phyloP scores from a whole-genome alignment of 805 yeast genomes.

The Cephaloascus fragrans region DNA sequence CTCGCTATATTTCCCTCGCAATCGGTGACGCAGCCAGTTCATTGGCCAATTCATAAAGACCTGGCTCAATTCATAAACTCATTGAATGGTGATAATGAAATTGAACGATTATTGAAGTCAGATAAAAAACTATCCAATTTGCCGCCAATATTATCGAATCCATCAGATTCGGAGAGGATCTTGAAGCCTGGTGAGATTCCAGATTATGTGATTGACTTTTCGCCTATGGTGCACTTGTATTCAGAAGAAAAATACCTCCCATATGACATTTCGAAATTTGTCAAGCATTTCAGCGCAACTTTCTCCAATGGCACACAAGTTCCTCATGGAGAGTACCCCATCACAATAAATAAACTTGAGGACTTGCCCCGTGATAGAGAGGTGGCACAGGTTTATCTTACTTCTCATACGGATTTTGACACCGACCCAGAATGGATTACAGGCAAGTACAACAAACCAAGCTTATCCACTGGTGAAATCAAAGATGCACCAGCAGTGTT shows the following conservation, averaged over 20 bases:
- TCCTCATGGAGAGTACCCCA: background rate
- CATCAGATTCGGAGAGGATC: too few relatives aligned
- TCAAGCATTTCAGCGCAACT: slow-evolving; percentile 52
- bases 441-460: slow-evolving; percentile 60
- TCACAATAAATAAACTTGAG: background rate
- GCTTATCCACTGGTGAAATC: slow-evolving; percentile 59
- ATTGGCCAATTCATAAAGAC: too few relatives aligned
- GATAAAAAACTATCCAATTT: too few relatives aligned
- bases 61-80: too few relatives aligned
- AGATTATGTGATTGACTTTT: slow-evolving; percentile 46
- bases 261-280: slow-evolving; percentile 65
- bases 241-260: slow-evolving; percentile 86
- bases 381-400: slow-evolving; percentile 52
- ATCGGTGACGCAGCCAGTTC: too few relatives aligned
- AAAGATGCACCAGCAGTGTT: slow-evolving; percentile 71
- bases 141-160: too few relatives aligned
- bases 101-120: too few relatives aligned
- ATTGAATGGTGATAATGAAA: too few relatives aligned
- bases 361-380: slow-evolving; percentile 16
- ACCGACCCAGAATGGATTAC: slow-evolving; percentile 77
- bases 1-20: too few relatives aligned
- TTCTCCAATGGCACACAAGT: slow-evolving; percentile 36
- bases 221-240: slow-evolving; percentile 78
- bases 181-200: slow-evolving; percentile 65
- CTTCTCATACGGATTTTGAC: slow-evolving; percentile 63